Percentiles rank a stretch among this genome's conserved stretches.
phyloP scores from a whole-genome alignment of 192 early-diverging fungal species.

The Pilobolus umbonatus region DNA sequence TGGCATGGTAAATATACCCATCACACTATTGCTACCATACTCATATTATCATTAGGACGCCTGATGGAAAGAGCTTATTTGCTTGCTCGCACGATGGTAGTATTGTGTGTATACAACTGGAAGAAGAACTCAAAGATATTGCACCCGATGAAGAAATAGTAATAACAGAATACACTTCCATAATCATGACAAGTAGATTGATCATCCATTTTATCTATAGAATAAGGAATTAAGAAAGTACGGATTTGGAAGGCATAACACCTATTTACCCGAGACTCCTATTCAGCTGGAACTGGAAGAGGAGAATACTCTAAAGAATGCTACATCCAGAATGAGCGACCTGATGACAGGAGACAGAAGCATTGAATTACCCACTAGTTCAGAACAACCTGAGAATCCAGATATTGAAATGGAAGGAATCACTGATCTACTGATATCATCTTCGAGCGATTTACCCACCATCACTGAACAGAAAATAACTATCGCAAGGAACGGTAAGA shows the following conservation, averaged over 20 bases:
- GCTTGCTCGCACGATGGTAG: constrained; percentile 93
- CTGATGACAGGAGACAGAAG: constrained; percentile 27
- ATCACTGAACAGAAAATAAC: constrained; percentile 53
- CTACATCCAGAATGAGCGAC: constrained; percentile 19
- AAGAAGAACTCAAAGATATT: constrained; percentile 63
- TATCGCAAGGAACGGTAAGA: constrained; percentile 75
- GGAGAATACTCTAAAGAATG: constrained; percentile 27
- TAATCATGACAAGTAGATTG: neutral
- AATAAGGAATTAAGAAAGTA: constrained; percentile 42
- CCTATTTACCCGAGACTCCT: constrained; percentile 54
- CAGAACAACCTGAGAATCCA: neutral
- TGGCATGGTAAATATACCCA: constrained; percentile 62
- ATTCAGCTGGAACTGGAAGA: constrained; percentile 66
- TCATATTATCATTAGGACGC: constrained; percentile 47
- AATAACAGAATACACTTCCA: constrained; percentile 2
- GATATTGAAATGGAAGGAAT: neutral
- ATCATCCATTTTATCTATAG: constrained; percentile 8
- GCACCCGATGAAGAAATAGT: constrained; percentile 64
- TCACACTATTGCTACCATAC: neutral
- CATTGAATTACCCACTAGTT: neutral
- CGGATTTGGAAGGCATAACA: constrained; percentile 40
- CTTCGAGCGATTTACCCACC: constrained; percentile 4
- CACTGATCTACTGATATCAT: neutral
- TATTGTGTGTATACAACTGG: constrained; percentile 69
- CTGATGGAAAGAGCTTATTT: constrained; percentile 67